Percentiles rank a stretch among this genome's conserved stretches.
These are phyloP conservation scores for Cyclanthera cordifolia DNA, from an alignment of 306 rosid genomes.

Conservation along the genomic window DNA sequence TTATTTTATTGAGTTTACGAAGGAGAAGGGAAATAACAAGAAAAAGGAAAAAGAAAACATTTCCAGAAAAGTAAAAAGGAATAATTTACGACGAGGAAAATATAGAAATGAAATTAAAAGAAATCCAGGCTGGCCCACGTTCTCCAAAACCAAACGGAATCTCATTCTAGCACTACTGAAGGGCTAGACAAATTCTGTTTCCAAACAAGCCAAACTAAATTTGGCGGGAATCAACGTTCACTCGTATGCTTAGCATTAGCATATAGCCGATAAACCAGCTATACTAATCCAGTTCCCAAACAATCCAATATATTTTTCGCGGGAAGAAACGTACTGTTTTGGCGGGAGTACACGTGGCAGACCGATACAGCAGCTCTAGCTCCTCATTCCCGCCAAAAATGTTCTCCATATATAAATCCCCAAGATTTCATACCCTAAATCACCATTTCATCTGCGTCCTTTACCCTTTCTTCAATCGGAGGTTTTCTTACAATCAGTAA, in stretches of 20 bases:
- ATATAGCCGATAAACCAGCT: neutral
- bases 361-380: neutral
- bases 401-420: constrained; percentile 7
- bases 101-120: neutral
- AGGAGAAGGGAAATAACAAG: too few relatives aligned
- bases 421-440: neutral
- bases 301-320: neutral
- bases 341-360: constrained; percentile 54
- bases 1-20: too few relatives aligned
- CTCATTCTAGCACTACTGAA: neutral
- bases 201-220: neutral
- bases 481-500: neutral
- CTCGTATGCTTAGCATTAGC: neutral
- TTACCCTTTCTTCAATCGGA: neutral
- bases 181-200: neutral
- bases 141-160: neutral
- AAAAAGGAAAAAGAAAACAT: too few relatives aligned
- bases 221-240: constrained; percentile 7
- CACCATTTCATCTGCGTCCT: neutral
- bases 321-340: constrained; percentile 49
- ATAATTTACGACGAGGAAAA: too few relatives aligned
- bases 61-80: too few relatives aligned
- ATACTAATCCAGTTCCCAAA: neutral
- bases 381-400: constrained; percentile 32
- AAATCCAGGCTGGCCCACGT: neutral